These are phyloP conservation scores for Geotrichum fermentans DNA, from an alignment of 1,139 yeast species.

Conservation along the genomic window DNA sequence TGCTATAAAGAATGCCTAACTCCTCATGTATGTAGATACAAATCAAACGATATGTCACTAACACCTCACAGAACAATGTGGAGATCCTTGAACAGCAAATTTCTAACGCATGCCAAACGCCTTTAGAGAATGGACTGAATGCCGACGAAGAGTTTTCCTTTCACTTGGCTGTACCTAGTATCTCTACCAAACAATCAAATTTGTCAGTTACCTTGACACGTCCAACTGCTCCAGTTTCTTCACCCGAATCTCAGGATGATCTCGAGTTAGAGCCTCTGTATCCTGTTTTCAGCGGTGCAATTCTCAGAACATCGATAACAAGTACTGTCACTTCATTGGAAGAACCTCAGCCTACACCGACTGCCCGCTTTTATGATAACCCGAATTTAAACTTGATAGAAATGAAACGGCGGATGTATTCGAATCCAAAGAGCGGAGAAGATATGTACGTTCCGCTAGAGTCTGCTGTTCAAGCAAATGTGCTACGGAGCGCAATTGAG, in stretches of 20 bases:
- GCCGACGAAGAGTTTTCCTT: not conserved
- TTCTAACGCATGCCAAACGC: not conserved
- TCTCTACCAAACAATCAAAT: not conserved
- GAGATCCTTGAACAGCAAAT: not conserved
- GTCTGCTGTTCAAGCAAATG: no score
- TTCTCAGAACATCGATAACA: no score
- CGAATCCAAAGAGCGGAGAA: not conserved
- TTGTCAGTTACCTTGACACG: not conserved
- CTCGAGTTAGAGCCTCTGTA: not conserved
- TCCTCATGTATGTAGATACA: not conserved
- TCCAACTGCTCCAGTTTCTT: not conserved
- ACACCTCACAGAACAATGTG: not conserved
- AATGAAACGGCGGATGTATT: not conserved
- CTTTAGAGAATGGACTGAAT: not conserved
- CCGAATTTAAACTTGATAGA: not conserved
- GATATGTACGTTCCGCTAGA: no score
- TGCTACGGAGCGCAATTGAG: no score
- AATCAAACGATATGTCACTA: not conserved
- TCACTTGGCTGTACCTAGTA: not conserved
- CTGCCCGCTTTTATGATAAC: not conserved
- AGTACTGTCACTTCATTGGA: not conserved
- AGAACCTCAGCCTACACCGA: not conserved
- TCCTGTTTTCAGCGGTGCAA: no score
- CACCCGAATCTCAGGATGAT: not conserved
- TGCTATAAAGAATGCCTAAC: not conserved